A percentile compares a stretch with the other conserved stretches of the same genome.
phyloP scores from a whole-genome alignment of 2,329 filamentous ascomycete genomes.

The Beauveria caledonica region DNA sequence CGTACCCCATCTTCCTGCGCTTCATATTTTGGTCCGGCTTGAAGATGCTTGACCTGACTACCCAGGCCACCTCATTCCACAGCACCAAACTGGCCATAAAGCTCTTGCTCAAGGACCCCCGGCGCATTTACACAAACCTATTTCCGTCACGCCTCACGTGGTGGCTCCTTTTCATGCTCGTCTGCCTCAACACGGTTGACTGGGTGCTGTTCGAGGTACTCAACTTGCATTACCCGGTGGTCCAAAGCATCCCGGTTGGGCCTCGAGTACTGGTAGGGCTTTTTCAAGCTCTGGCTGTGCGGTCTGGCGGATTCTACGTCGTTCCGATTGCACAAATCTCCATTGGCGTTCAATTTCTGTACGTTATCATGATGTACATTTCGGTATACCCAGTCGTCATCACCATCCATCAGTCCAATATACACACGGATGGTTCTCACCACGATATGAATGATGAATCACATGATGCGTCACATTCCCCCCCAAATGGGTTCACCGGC shows the following conservation, averaged over 20 bases:
- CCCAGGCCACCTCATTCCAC: slow-evolving; percentile 25
- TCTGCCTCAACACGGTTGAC: slow-evolving; percentile 52
- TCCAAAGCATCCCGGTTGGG: slow-evolving; percentile 42
- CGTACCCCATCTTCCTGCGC: slow-evolving; percentile 56
- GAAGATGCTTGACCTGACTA: slow-evolving; percentile 31
- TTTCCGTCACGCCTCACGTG: slow-evolving; percentile 58
- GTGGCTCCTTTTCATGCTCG: slow-evolving; percentile 55
- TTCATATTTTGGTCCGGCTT: slow-evolving; percentile 48
- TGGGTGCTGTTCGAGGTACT: slow-evolving; percentile 60
- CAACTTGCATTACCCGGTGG: slow-evolving; percentile 51
- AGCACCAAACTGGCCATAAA: slow-evolving; percentile 41
- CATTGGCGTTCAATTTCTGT: slow-evolving; percentile 51
- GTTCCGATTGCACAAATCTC: slow-evolving; percentile 49
- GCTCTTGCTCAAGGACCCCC: slow-evolving; percentile 48
- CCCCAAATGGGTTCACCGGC: background rate
- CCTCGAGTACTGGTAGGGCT: slow-evolving; percentile 54
- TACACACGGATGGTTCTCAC: slow-evolving; percentile 56
- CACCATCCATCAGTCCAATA: slow-evolving; percentile 59
- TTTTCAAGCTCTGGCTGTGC: slow-evolving; percentile 54
- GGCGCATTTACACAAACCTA: slow-evolving; percentile 53
- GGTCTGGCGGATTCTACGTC: slow-evolving; percentile 59
- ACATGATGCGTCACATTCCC: background rate
- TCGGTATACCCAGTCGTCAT: slow-evolving; percentile 55
- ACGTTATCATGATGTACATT: slow-evolving; percentile 60
- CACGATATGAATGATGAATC: slow-evolving; percentile 35